These are phyloP conservation scores for Hibiscus mutabilis DNA, from an alignment of 345 rosid genomes.

Conservation along the genomic window DNA sequence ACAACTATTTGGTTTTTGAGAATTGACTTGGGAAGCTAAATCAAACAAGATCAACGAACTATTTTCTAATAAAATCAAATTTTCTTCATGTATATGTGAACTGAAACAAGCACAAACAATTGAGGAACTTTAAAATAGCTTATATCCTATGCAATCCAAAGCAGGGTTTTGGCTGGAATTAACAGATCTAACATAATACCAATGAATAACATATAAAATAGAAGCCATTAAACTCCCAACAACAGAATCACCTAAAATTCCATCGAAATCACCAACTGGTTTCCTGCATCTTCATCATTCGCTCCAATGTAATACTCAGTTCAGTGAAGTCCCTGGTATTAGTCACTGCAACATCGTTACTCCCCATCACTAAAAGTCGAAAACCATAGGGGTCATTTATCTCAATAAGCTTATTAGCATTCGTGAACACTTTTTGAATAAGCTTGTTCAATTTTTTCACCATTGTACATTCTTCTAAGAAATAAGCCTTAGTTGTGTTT, in stretches of 20 bases:
- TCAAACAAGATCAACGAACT: conserved; percentile 57
- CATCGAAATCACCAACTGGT: conserved; percentile 17
- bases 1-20: conserved; percentile 2
- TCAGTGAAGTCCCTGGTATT: too few relatives aligned
- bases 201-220: conserved; percentile 41
- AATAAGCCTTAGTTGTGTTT: too few relatives aligned
- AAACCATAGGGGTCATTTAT: too few relatives aligned
- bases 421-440: too few relatives aligned
- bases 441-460: too few relatives aligned
- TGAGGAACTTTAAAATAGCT: conserved; percentile 37
- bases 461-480: too few relatives aligned
- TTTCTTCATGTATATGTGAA: background rate
- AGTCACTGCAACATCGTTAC: too few relatives aligned
- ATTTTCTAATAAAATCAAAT: conserved; percentile 2
- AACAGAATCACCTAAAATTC: conserved; percentile 6
- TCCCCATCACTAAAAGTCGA: too few relatives aligned
- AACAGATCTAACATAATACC: conserved; percentile 26
- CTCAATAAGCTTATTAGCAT: too few relatives aligned
- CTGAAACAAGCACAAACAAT: conserved; percentile 16
- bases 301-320: too few relatives aligned
- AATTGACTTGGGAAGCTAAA: conserved; percentile 20
- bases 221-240: conserved; percentile 51
- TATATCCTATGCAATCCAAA: conserved; percentile 37
- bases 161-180: conserved; percentile 14
- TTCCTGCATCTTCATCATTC: background rate